phyloP scores from a whole-genome alignment of 164 flowering plant genomes.

The Amborella trichopoda region DNA sequence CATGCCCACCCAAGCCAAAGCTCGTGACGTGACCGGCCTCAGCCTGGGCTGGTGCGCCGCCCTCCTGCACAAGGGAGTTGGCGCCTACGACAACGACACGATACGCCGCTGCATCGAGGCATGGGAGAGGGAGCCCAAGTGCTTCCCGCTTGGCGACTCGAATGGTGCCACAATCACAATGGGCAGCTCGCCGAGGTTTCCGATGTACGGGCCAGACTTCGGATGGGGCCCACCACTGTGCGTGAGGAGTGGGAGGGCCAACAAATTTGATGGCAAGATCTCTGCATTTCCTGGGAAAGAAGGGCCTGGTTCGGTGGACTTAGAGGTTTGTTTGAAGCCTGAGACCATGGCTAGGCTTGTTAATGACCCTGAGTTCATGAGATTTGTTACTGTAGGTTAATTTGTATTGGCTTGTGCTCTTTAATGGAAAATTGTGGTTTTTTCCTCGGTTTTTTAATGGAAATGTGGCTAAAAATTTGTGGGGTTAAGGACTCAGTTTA shows the following conservation, averaged over 20 bases:
- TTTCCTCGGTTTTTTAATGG: background rate
- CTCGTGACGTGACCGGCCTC: constrained; percentile 33
- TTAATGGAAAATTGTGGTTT: background rate
- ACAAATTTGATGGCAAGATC: constrained; percentile 86
- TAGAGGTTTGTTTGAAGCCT: constrained; percentile 67
- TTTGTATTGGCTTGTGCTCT: too few species aligned
- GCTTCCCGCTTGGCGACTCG: constrained; percentile 64
- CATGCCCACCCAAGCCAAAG: constrained; percentile 42
- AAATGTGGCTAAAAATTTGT: too few species aligned
- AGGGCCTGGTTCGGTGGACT: constrained; percentile 77
- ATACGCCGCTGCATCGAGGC: constrained; percentile 41
- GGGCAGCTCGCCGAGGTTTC: constrained; percentile 87
- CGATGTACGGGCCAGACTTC: constrained; percentile 82
- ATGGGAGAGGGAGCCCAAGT: constrained; percentile 58
- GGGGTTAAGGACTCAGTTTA: too few species aligned
- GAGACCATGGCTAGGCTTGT: constrained; percentile 70
- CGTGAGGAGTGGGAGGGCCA: constrained; percentile 64
- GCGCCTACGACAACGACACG: constrained; percentile 30
- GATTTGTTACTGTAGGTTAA: constrained; percentile 50
- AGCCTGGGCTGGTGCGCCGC: constrained; percentile 63
- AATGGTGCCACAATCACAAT: constrained; percentile 65
- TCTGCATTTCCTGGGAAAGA: constrained; percentile 90
- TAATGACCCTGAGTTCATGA: constrained; percentile 27
- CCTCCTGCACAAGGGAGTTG: constrained; percentile 37
- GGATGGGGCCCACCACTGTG: constrained; percentile 91